Evolutionary conservation across 78 protist genomes (phyloP).

Genomic region (Dictyostelium purpureum): DNA sequence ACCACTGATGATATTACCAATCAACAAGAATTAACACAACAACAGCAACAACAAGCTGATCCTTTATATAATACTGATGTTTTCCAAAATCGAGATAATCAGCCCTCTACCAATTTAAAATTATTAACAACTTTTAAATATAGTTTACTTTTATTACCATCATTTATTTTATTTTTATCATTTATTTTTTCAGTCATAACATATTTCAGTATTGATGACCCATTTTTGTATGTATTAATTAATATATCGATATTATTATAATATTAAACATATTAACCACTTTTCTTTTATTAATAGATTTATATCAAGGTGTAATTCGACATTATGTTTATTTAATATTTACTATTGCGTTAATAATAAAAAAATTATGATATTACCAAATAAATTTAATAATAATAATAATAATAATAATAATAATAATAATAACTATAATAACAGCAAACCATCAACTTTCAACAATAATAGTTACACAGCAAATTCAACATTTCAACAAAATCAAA

Average conservation of each 20-base stretch:
- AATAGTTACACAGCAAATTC: background rate
- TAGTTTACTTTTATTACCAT: background rate
- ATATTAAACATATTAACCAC: background rate
- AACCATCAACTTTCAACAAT: background rate
- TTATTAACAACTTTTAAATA: background rate
- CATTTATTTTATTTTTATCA: background rate
- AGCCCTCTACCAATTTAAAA: background rate
- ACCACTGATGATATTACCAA: background rate
- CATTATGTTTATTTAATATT: conserved; percentile 12
- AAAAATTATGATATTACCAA: conserved; percentile 16
- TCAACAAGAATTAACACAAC: background rate
- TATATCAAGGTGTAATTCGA: conserved; percentile 3
- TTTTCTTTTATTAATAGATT: background rate
- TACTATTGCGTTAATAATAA: conserved; percentile 5
- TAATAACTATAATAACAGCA: background rate
- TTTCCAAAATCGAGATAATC: background rate
- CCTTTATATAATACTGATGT: background rate
- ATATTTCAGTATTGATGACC: conserved; percentile 21
- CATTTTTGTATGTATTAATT: conserved; percentile 15
- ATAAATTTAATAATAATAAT: background rate
- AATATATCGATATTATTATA: too few relatives aligned
- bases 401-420: background rate
- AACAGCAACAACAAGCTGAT: background rate
- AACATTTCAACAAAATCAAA: background rate
- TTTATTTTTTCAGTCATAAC: background rate